Percentiles rank a stretch among this genome's conserved stretches.
Conservation (phyloP, 108 stramenopile species). For the Tribonema minus region DNA sequence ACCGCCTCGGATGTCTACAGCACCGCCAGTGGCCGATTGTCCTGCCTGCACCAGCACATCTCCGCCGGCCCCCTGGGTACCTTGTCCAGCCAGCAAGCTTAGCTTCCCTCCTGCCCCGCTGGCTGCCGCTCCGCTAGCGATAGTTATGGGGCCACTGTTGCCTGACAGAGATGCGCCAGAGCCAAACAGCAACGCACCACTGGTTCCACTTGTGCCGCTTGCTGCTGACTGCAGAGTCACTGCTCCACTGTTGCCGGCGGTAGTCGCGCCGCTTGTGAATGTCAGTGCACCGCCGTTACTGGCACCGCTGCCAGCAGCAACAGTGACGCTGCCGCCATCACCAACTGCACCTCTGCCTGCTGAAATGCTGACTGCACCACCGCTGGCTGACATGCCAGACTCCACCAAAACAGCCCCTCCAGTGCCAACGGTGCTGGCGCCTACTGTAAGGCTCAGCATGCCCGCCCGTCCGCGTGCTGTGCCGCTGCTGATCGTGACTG, state of each 20-base stretch:
- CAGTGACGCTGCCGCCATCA: neutral
- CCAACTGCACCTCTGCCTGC: no score
- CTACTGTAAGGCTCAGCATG: neutral
- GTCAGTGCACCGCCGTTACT: slow-evolving; percentile 9
- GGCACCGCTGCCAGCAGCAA: slow-evolving; percentile 3
- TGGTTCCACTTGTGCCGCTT: slow-evolving; percentile 6
- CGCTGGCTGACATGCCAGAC: no score
- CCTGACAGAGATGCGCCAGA: slow-evolving; percentile 11
- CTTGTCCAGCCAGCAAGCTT: no score
- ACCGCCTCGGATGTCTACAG: no score
- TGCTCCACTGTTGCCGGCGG: neutral
- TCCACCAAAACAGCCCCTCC: no score
- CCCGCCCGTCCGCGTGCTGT: neutral
- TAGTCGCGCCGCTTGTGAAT: slow-evolving; percentile 1
- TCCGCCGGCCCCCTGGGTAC: no score
- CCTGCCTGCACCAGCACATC: no score
- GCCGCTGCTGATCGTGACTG: slow-evolving; percentile 11
- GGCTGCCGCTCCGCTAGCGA: slow-evolving; percentile 3
- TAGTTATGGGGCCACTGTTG: slow-evolving; percentile 16
- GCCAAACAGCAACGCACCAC: slow-evolving; percentile 20
- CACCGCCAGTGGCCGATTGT: no score
- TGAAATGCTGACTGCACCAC: no score
- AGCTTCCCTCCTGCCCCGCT: no score
- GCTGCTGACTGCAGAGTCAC: slow-evolving; percentile 20
- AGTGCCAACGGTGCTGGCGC: neutral